These are phyloP conservation scores for Colletotrichum horii DNA, from an alignment of 2,329 filamentous ascomycete species.

Conservation along the genomic window DNA sequence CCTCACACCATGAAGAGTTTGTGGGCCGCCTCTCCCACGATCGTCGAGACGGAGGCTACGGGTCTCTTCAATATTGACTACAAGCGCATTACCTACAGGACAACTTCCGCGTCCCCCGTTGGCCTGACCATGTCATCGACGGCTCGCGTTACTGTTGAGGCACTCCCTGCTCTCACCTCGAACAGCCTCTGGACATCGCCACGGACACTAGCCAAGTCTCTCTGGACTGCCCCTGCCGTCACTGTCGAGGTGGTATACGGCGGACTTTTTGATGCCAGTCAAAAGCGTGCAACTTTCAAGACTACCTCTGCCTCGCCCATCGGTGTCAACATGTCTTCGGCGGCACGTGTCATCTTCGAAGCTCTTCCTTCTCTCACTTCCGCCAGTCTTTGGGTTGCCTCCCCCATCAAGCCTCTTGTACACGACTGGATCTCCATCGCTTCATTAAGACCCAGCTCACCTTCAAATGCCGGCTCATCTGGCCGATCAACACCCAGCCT, in stretches of 20 bases:
- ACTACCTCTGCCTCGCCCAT: conserved; percentile 15
- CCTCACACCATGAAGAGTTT: neutral
- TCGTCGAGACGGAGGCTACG: neutral
- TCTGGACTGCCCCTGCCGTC: neutral
- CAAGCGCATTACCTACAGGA: conserved; percentile 31
- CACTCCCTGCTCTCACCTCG: conserved; percentile 26
- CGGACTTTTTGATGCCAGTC: conserved; percentile 24
- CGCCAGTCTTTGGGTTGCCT: conserved; percentile 37
- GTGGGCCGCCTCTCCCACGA: conserved; percentile 18
- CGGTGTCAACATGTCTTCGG: conserved; percentile 17
- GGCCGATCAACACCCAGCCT: conserved; percentile 12
- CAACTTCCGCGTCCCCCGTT: conserved; percentile 35
- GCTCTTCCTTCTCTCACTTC: conserved; percentile 35
- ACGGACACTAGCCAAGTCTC: neutral
- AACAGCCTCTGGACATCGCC: conserved; percentile 36
- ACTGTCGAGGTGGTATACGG: neutral
- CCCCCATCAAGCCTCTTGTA: neutral
- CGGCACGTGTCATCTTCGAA: conserved; percentile 28
- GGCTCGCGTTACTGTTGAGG: conserved; percentile 24
- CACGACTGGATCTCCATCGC: conserved; percentile 26
- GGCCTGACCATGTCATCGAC: conserved; percentile 39
- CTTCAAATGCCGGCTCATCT: neutral
- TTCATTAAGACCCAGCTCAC: neutral
- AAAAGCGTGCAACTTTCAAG: conserved; percentile 25
- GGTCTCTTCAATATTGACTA: conserved; percentile 26